Percentiles rank a stretch among this genome's conserved stretches.
Conservation (phyloP, 1,284 basidiomycete genomes). For the Ustilago hordei region DNA sequence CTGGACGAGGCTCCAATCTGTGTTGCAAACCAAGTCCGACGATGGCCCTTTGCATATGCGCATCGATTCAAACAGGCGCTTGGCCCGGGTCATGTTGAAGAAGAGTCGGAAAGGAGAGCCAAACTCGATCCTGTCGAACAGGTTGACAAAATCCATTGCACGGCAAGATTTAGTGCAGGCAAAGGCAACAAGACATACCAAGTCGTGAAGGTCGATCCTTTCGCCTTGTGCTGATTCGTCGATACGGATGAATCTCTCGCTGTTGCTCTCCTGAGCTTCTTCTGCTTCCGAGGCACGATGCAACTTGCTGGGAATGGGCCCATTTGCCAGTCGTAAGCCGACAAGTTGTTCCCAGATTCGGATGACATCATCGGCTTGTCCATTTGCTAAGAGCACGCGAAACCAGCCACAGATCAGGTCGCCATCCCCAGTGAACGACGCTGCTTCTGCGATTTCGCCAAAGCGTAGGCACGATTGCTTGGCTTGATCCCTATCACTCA, state of each 20-base stretch:
- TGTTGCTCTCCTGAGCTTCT: not conserved
- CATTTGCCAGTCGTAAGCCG: constrained; percentile 11
- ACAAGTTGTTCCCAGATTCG: constrained; percentile 35
- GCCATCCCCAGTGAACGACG: constrained; percentile 30
- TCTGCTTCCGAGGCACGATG: not conserved
- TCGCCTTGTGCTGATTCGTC: constrained; percentile 20
- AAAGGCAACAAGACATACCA: constrained; percentile 50
- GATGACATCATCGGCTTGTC: constrained; percentile 20
- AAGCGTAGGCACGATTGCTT: constrained; percentile 14
- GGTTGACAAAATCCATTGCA: constrained; percentile 18
- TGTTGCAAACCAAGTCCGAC: not conserved
- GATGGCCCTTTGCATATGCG: not conserved
- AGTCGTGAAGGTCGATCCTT: constrained; percentile 40
- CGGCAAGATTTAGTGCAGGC: constrained; percentile 11
- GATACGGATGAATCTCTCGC: constrained; percentile 27
- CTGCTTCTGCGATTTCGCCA: constrained; percentile 13
- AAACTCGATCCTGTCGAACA: constrained; percentile 51
- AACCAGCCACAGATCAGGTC: constrained; percentile 25
- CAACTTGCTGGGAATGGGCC: not conserved
- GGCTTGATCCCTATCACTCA: not conserved
- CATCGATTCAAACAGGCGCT: constrained; percentile 23
- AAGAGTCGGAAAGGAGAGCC: constrained; percentile 55
- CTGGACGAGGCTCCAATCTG: constrained; percentile 12
- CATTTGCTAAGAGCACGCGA: constrained; percentile 15
- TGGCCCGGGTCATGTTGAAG: constrained; percentile 40